Evolutionary conservation across 345 rosid species (phyloP).

Genomic region (Euphorbia lathyris): DNA sequence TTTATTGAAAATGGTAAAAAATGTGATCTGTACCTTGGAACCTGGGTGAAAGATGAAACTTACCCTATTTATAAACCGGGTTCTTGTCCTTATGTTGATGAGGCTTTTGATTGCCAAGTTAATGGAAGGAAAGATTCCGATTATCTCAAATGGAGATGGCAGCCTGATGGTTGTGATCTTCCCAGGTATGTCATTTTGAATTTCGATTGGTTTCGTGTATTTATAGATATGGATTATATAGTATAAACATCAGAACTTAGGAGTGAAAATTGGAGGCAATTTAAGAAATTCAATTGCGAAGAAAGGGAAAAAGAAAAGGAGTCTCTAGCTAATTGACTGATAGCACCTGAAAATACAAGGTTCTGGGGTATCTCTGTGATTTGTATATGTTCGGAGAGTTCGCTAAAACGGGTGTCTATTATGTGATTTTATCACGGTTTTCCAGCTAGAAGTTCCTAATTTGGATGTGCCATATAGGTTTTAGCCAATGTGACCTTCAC

Average conservation of each 20-base stretch:
- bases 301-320: too few relatives aligned
- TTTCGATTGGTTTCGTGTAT: neutral
- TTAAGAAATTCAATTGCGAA: neutral
- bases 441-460: neutral
- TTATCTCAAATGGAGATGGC: conserved; percentile 83
- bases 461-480: neutral
- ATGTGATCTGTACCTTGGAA: conserved; percentile 74
- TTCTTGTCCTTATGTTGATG: conserved; percentile 90
- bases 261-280: neutral
- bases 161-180: conserved; percentile 87
- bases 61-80: conserved; percentile 73
- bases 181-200: conserved; percentile 54
- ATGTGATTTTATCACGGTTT: too few relatives aligned
- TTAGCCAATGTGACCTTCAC: neutral
- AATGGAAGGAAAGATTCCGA: conserved; percentile 75
- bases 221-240: neutral
- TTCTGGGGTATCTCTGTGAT: too few relatives aligned
- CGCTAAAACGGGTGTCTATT: too few relatives aligned
- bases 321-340: too few relatives aligned
- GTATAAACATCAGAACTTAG: neutral
- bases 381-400: too few relatives aligned
- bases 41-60: conserved; percentile 66
- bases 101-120: conserved; percentile 77
- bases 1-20: conserved; percentile 29
- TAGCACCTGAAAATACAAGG: too few relatives aligned